A percentile compares a stretch with the other conserved stretches of the same genome.
These are phyloP conservation scores for Rhizopogon vulgaris DNA, from an alignment of 768 basidiomycete genomes.

Conservation along the genomic window DNA sequence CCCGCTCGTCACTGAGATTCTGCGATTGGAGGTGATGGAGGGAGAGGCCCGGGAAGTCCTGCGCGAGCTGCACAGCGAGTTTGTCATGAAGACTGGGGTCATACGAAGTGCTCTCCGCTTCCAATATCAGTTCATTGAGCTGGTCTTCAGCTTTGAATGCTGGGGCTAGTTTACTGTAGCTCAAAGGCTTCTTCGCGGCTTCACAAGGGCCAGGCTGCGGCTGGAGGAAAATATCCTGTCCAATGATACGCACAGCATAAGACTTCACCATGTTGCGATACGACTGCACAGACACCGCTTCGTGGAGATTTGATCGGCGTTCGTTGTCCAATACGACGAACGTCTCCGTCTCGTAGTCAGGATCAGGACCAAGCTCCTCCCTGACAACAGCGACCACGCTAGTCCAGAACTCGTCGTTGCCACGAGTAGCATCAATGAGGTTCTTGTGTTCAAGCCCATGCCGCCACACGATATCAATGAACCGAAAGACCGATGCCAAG, in stretches of 20 bases:
- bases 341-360: slow-evolving; percentile 56
- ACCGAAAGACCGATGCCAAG: slow-evolving; percentile 66
- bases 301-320: slow-evolving; percentile 50
- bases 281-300: slow-evolving; percentile 54
- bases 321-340: slow-evolving; percentile 32
- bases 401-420: slow-evolving; percentile 63
- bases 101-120: slow-evolving; percentile 67
- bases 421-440: slow-evolving; percentile 49
- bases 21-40: slow-evolving; percentile 61
- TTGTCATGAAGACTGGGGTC: slow-evolving; percentile 67
- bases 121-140: slow-evolving; percentile 57
- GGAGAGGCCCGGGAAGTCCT: slow-evolving; percentile 51
- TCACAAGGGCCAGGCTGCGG: slow-evolving; percentile 33
- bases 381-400: slow-evolving; percentile 57
- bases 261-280: slow-evolving; percentile 71
- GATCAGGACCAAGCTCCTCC: slow-evolving; percentile 68
- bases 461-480: slow-evolving; percentile 75
- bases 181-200: slow-evolving; percentile 45
- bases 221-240: slow-evolving; percentile 66
- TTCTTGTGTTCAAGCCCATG: slow-evolving; percentile 69
- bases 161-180: slow-evolving; percentile 51
- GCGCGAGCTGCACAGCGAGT: slow-evolving; percentile 43
- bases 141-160: slow-evolving; percentile 58
- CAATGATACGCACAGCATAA: slow-evolving; percentile 67
- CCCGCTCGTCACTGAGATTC: slow-evolving; percentile 58